Percentiles rank a stretch among this genome's conserved stretches.
phyloP scores from a whole-genome alignment of 2,329 filamentous ascomycete genomes.

The Lasiodiplodia sp. region DNA sequence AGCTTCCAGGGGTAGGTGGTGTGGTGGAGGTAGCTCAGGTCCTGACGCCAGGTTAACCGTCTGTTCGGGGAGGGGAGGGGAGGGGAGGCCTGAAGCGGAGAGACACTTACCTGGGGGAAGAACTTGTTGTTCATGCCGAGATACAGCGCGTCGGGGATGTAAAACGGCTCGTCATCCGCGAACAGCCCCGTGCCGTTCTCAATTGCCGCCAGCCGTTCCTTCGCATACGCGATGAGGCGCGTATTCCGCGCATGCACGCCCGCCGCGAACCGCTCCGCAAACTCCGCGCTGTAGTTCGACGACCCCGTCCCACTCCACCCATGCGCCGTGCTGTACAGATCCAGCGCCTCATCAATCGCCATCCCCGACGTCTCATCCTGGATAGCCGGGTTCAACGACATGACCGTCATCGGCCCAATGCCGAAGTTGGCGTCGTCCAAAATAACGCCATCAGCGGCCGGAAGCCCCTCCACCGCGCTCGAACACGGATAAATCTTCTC shows the following conservation, averaged over 20 bases:
- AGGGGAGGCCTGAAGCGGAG: too few species aligned
- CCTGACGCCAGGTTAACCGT: constrained; percentile 28
- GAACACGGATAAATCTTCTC: constrained; percentile 16
- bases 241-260: constrained; percentile 32
- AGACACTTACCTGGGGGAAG: background rate
- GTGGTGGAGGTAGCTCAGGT: constrained; percentile 33
- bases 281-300: constrained; percentile 32
- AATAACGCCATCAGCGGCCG: background rate
- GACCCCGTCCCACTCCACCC: constrained; percentile 16
- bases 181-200: constrained; percentile 30
- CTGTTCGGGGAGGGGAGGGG: too few species aligned
- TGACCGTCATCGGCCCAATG: background rate
- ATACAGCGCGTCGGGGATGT: constrained; percentile 33
- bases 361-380: background rate
- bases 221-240: constrained; percentile 29
- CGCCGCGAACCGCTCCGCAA: constrained; percentile 29
- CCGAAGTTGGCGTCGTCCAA: constrained; percentile 15
- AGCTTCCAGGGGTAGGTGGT: constrained; percentile 35
- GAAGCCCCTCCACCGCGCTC: background rate
- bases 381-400: constrained; percentile 13
- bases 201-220: constrained; percentile 28
- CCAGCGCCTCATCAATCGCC: background rate
- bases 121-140: constrained; percentile 35
- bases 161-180: constrained; percentile 34
- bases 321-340: constrained; percentile 4